These are phyloP conservation scores for Fusarium sp. DNA, from an alignment of 2,329 filamentous ascomycete genomes.

Conservation along the genomic window DNA sequence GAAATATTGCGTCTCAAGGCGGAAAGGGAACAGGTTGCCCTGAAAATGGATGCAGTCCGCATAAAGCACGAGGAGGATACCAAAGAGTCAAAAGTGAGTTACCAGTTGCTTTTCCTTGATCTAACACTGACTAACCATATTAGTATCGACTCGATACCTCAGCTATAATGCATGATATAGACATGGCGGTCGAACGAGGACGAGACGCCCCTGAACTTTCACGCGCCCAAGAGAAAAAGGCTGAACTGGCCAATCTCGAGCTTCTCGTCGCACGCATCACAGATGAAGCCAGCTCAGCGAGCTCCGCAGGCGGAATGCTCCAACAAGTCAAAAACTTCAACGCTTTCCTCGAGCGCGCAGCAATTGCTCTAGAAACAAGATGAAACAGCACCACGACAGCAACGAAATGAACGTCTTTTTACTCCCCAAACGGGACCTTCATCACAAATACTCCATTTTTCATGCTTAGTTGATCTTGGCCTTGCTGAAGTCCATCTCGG, in stretches of 20 bases:
- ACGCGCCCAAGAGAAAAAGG: constrained; percentile 58
- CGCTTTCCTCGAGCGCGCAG: constrained; percentile 70
- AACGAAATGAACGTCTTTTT: constrained; percentile 10
- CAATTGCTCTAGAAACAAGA: constrained; percentile 64
- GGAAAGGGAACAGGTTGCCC: constrained; percentile 70
- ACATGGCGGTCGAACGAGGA: constrained; percentile 65
- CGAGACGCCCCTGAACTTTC: constrained; percentile 60
- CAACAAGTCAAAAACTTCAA: constrained; percentile 71
- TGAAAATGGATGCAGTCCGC: constrained; percentile 72
- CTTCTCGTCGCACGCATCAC: constrained; percentile 65
- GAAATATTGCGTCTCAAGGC: constrained; percentile 69
- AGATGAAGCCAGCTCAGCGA: constrained; percentile 62
- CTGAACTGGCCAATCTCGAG: constrained; percentile 67
- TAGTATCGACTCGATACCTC: constrained; percentile 65
- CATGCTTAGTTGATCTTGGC: constrained; percentile 70
- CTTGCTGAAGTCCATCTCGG: constrained; percentile 78
- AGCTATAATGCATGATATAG: constrained; percentile 69
- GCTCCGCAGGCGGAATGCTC: constrained; percentile 63
- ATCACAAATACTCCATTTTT: constrained; percentile 20
- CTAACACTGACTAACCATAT: background rate
- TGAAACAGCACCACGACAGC: constrained; percentile 33
- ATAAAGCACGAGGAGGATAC: constrained; percentile 67
- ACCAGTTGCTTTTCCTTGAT: fast-evolving
- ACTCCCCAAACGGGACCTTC: background rate
- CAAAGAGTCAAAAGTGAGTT: constrained; percentile 62